phyloP scores from a whole-genome alignment of 2,329 filamentous ascomycete species.

The Paracorniculantispora psalliotae region DNA sequence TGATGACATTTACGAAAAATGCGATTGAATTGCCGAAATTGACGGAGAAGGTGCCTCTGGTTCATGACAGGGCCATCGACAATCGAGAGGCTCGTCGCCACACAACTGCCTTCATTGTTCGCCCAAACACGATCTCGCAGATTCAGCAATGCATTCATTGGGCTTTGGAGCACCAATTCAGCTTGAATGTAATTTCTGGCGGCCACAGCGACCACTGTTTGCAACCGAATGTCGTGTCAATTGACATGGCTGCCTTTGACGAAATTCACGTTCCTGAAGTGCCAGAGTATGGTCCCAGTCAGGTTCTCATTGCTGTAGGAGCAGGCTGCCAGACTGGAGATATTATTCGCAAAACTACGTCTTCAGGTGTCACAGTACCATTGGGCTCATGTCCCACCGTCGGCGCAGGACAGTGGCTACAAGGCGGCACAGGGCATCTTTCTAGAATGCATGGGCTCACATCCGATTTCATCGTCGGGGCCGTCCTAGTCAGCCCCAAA shows the following conservation, averaged over 20 bases:
- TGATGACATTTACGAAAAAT: slow-evolving; percentile 45
- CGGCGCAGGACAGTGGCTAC: slow-evolving; percentile 58
- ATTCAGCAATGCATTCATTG: slow-evolving; percentile 53
- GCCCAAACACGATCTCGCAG: slow-evolving; percentile 42
- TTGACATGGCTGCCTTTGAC: slow-evolving; percentile 56
- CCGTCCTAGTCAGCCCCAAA: slow-evolving; percentile 49
- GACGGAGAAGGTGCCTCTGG: slow-evolving; percentile 34
- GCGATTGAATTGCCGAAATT: slow-evolving; percentile 41
- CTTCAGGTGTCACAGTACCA: slow-evolving; percentile 48
- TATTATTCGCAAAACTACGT: slow-evolving; percentile 44
- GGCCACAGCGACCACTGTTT: slow-evolving; percentile 58
- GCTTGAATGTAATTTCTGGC: slow-evolving; percentile 51
- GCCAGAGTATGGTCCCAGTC: slow-evolving; percentile 15
- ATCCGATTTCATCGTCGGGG: slow-evolving; percentile 56
- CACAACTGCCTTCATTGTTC: slow-evolving; percentile 38
- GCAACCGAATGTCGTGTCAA: slow-evolving; percentile 43
- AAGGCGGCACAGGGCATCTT: slow-evolving; percentile 61
- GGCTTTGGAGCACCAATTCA: slow-evolving; percentile 42
- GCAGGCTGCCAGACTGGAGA: slow-evolving; percentile 53
- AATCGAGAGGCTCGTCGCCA: slow-evolving; percentile 45
- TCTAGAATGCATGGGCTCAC: slow-evolving; percentile 50
- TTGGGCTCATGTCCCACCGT: slow-evolving; percentile 56
- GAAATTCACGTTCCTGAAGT: slow-evolving; percentile 38
- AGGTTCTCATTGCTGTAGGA: slow-evolving; percentile 43
- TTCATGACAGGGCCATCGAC: slow-evolving; percentile 36